These are phyloP conservation scores for Golubevia pallescens DNA, from an alignment of 1,284 basidiomycete genomes.

Conservation along the genomic window DNA sequence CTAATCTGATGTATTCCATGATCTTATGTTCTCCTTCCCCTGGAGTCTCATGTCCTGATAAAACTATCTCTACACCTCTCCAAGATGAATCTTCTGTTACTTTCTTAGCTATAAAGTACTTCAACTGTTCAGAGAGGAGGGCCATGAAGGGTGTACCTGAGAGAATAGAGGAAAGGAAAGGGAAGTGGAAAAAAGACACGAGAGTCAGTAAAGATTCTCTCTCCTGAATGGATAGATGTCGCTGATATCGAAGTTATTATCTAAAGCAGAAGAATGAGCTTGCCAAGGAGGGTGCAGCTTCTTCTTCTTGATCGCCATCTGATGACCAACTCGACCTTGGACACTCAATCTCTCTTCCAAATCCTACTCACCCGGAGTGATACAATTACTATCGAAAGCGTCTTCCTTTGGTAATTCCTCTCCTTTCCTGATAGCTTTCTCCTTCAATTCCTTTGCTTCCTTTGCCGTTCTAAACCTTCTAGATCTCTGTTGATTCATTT, in stretches of 20 bases:
- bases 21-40: not conserved
- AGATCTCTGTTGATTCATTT: slow-evolving; percentile 93
- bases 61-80: too few relatives aligned
- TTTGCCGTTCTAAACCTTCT: slow-evolving; percentile 92
- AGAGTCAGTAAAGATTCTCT: too few relatives aligned
- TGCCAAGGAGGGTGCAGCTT: not conserved
- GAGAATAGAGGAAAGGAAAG: not conserved
- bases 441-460: slow-evolving; percentile 84
- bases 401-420: slow-evolving; percentile 90
- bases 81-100: slow-evolving; percentile 55
- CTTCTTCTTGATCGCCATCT: not conserved
- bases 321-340: not conserved
- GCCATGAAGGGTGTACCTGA: slow-evolving; percentile 94
- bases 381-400: slow-evolving; percentile 98
- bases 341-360: not conserved
- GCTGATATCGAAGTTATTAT: too few relatives aligned
- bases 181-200: not conserved
- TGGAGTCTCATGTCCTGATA: not conserved
- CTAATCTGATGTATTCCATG: not conserved
- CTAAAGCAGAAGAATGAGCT: too few relatives aligned
- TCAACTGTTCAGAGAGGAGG: slow-evolving; percentile 83
- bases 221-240: too few relatives aligned
- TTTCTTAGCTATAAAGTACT: slow-evolving; percentile 78
- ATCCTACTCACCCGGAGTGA: slow-evolving; percentile 81
- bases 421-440: slow-evolving; percentile 84